Base-by-base conservation (phyloP, 345 rosid genomes). In the Carallia brachiata region DNA sequence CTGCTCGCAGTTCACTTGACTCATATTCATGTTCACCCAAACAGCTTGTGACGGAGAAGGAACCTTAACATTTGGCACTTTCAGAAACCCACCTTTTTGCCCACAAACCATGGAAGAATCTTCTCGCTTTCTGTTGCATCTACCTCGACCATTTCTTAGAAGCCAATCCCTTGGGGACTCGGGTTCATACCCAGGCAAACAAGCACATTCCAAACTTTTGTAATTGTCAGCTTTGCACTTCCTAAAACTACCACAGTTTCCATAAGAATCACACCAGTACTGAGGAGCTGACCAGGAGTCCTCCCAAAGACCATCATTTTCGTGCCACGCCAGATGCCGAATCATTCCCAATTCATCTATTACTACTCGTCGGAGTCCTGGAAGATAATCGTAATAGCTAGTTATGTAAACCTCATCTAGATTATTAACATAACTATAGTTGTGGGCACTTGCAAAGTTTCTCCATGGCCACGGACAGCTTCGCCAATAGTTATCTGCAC, bases 181-280 rank as follows among this genome's bases (percentile, higher is more conserved):
- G 8, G 77, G 77, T 23, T 68, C 50, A 9, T 48, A 68, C 12
- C 77, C 77, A 2, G 73, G 77, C 30, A 68, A 28, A 31, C 77
- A 74, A 18, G 67, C 6, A 34, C 77, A 73, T 23, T 47, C 79
- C 61, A 61, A 71, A 6, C 5, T 50, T 36, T 13, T 31, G 36
- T n/a, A 56, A 65, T 15, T 61, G 27, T 34, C 18, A 12, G 64
- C 23, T 34, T 56, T 57, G n/a, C 70, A 73, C 6, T 5, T 3
- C 1, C 72, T n/a, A 7, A 28, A 16, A 7, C 34, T 5, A 36
- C 78, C 78, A 50, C 78, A 74, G 3, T n/a, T 5, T 47, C 73
- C 69, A 54, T 68, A 69, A 1, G 0, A 8, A 1, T 74, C 62
- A 52, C 77, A 73, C 4, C 40, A 10, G 7, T 61, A n/a, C 31